Evolutionary conservation across 2,329 filamentous ascomycete species (phyloP).

Genomic region (Penicillium olsonii): DNA sequence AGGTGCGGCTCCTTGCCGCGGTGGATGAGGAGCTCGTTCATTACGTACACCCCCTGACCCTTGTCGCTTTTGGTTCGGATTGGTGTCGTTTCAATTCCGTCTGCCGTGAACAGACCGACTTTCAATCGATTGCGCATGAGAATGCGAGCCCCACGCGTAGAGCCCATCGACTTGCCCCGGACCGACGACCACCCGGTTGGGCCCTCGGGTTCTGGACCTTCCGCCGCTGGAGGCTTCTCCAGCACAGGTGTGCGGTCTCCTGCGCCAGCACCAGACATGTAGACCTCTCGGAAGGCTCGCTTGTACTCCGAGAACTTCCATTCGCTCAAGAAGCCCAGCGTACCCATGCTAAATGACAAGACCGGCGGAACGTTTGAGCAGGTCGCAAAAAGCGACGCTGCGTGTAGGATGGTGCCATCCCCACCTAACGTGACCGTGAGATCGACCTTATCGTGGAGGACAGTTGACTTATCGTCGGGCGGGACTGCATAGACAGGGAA

Average conservation of each 20-base stretch:
- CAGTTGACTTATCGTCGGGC: conserved; percentile 38
- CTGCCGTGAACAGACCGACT: conserved; percentile 76
- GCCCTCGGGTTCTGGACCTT: conserved; percentile 29
- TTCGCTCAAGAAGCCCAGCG: conserved; percentile 89
- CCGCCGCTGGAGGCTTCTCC: conserved; percentile 46
- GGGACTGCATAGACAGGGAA: conserved; percentile 69
- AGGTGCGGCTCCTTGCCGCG: conserved; percentile 87
- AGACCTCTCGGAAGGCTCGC: conserved; percentile 86
- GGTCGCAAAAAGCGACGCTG: conserved; percentile 82
- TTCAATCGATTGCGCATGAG: conserved; percentile 83
- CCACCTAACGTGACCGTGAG: conserved; percentile 88
- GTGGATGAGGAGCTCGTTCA: conserved; percentile 95
- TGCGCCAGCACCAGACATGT: conserved; percentile 71
- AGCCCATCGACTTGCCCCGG: conserved; percentile 79
- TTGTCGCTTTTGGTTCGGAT: conserved; percentile 29
- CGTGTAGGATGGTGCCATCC: conserved; percentile 86
- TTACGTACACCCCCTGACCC: conserved; percentile 63
- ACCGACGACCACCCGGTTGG: conserved; percentile 69
- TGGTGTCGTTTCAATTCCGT: conserved; percentile 60
- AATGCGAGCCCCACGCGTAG: conserved; percentile 72
- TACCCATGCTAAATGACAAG: conserved; percentile 95
- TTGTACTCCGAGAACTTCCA: conserved; percentile 96
- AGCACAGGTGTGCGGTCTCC: conserved; percentile 48
- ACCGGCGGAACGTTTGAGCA: conserved; percentile 82
- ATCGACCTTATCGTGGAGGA: conserved; percentile 78